Evolutionary conservation across 1,284 basidiomycete genomes (phyloP).

Genomic region (Coniophora puteana): DNA sequence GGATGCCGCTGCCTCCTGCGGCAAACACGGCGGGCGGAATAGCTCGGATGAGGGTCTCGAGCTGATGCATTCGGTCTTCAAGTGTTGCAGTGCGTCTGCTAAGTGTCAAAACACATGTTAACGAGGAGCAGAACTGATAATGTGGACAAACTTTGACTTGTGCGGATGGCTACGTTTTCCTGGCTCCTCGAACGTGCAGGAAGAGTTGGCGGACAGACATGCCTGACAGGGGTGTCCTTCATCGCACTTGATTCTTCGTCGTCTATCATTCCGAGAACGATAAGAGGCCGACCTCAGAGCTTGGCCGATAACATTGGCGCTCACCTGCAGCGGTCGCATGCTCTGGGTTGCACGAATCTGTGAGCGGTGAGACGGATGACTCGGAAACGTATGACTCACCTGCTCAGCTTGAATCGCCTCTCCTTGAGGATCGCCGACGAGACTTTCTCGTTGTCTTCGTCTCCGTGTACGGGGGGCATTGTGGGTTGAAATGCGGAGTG

Average conservation of each 20-base stretch:
- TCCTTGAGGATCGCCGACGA: constrained; percentile 62
- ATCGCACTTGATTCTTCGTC: constrained; percentile 78
- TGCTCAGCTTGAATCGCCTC: constrained; percentile 78
- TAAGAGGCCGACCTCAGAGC: not conserved
- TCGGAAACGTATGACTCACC: constrained; percentile 54
- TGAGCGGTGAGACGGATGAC: too few relatives aligned
- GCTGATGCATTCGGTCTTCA: constrained; percentile 81
- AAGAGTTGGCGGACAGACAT: constrained; percentile 69
- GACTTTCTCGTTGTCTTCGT: constrained; percentile 37
- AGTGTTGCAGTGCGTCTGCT: constrained; percentile 69
- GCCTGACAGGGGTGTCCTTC: constrained; percentile 84
- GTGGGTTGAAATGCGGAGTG: too few relatives aligned
- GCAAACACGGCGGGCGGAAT: constrained; percentile 77
- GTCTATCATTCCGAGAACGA: constrained; percentile 37
- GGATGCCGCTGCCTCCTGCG: constrained; percentile 40
- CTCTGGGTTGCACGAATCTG: too few relatives aligned
- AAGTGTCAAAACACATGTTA: constrained; percentile 6
- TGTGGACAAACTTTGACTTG: constrained; percentile 67
- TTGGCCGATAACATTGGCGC: constrained; percentile 21
- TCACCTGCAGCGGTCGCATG: constrained; percentile 84
- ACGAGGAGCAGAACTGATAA: constrained; percentile 3
- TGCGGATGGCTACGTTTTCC: constrained; percentile 79
- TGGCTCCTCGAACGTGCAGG: constrained; percentile 81
- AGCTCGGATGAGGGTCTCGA: constrained; percentile 76
- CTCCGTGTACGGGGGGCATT: constrained; percentile 41